phyloP scores from a whole-genome alignment of 1,139 yeast species.

The Geotrichum aggregatum region DNA sequence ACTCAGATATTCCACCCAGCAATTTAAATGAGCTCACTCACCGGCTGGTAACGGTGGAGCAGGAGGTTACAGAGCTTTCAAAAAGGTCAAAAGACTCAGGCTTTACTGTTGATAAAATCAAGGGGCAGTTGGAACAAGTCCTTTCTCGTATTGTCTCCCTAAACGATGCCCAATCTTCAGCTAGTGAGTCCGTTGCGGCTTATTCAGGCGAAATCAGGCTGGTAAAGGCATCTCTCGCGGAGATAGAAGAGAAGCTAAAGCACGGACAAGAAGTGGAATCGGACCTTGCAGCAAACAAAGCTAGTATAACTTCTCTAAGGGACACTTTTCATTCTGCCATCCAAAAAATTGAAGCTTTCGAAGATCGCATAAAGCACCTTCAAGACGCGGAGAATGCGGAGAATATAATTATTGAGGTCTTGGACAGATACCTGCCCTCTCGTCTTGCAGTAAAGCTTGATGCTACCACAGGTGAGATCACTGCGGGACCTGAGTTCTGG shows the following conservation, averaged over 20 bases:
- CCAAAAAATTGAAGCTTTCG: constrained; percentile 13
- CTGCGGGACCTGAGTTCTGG: constrained; percentile 22
- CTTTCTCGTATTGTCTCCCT: constrained; percentile 3
- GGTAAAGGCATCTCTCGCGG: constrained; percentile 6
- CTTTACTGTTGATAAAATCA: neutral
- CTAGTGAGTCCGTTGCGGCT: constrained; percentile 5
- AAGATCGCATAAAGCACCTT: constrained; percentile 12
- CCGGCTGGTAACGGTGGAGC: constrained; percentile 17
- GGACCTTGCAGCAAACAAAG: constrained; percentile 3
- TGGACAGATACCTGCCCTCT: constrained; percentile 19
- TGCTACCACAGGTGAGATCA: constrained; percentile 14
- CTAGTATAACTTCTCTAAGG: constrained; percentile 3
- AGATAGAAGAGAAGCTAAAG: constrained; percentile 10
- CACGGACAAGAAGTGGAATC: constrained; percentile 12
- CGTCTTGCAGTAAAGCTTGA: constrained; percentile 14
- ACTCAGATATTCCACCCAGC: constrained; percentile 13
- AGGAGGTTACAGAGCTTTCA: constrained; percentile 16
- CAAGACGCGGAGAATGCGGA: constrained; percentile 16
- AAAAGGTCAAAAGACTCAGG: constrained; percentile 2
- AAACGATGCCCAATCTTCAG: constrained; percentile 3
- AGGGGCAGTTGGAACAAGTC: constrained; percentile 6
- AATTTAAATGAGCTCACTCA: constrained; percentile 12
- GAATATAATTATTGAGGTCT: constrained; percentile 1
- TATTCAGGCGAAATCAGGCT: constrained; percentile 5
- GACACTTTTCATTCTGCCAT: constrained; percentile 5